A percentile compares a stretch with the other conserved stretches of the same genome.
These are phyloP conservation scores for Macroventuria anomochaeta DNA, from an alignment of 2,329 filamentous ascomycete genomes.

Conservation along the genomic window DNA sequence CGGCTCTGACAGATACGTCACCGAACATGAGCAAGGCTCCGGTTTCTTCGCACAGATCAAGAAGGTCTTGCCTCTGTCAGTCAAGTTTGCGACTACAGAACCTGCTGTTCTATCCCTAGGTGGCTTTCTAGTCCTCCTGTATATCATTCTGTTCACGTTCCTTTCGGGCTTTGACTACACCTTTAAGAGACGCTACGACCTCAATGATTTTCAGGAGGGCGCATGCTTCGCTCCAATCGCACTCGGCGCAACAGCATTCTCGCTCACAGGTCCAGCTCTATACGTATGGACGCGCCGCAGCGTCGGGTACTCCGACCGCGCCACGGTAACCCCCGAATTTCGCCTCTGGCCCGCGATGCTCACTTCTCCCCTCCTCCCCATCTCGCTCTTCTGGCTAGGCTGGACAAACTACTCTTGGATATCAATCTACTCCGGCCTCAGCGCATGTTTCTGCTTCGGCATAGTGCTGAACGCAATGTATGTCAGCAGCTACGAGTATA, in stretches of 20 bases:
- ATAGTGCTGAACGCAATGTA: constrained; percentile 57
- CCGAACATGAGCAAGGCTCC: constrained; percentile 26
- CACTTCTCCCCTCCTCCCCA: constrained; percentile 74
- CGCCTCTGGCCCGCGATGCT: constrained; percentile 69
- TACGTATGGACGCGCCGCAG: constrained; percentile 1
- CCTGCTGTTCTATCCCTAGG: constrained; percentile 3
- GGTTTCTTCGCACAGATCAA: neutral
- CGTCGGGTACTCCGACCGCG: neutral
- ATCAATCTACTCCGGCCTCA: constrained; percentile 8
- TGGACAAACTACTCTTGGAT: constrained; percentile 11
- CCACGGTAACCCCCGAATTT: constrained; percentile 68
- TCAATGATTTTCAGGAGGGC: constrained; percentile 4
- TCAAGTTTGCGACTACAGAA: neutral
- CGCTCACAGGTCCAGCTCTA: neutral
- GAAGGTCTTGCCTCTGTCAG: neutral
- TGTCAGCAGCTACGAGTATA: constrained; percentile 46
- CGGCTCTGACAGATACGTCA: constrained; percentile 49
- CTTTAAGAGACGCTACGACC: constrained; percentile 9
- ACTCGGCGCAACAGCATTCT: constrained; percentile 4
- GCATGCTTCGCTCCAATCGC: constrained; percentile 14
- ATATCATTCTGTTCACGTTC: constrained; percentile 15
- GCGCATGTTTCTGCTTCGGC: constrained; percentile 26
- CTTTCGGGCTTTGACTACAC: constrained; percentile 16
- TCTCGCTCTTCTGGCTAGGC: constrained; percentile 69
- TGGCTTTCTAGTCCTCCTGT: constrained; percentile 9